Evolutionary conservation across 176 grass and related monocot genomes (phyloP), one percentile per base, ranked within the genome.

Genomic region (Leersia perrieri): DNA sequence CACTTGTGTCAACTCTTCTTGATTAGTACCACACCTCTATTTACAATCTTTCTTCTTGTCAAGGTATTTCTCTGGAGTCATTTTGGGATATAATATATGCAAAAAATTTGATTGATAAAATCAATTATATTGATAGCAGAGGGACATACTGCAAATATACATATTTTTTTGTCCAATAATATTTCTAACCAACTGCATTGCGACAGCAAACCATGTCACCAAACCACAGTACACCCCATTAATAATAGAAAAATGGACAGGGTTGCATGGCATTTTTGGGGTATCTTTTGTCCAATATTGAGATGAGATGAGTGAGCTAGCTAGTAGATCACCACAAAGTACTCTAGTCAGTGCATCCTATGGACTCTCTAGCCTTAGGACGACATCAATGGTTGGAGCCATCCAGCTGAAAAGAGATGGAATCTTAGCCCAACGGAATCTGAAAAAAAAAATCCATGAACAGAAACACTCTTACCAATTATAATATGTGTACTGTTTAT

Each of bases 391-490:
- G 34, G 58, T 85, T 85, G 82, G 82, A 81, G 72, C 77, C 71
- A 80, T 81, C 78, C 82, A 85, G 53, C 57, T 72, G 77, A 81
- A 77, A 85, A 77, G 34, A 77, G 34, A 45, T 57, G 33, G 87
- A 89, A 89, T 89, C 77, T 89, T 85, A 81, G 55, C 87, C 65
- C 70, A 28, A 72, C 81, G 55, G 70, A 57, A 71, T 76, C 72
- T 65, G 4, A 33, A 68, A 51, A 63, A 57, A 51, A 15, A 30
- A 76, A 23, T 20, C 32, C 42, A 38, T 2, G 33, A 73, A 57
- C 67, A 73, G 39, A 34, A 40, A 5, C 45, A 69, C 34, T 70
- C 29, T 15, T 39, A n/a, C n/a, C 60, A 63, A 63, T 68, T 80
- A 44, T 14, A n/a, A 53, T 53, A n/a, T 69, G 18, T 41, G 60